These are phyloP conservation scores for Zymoseptoria passerinii DNA, from an alignment of 2,329 filamentous ascomycete genomes.

Conservation along the genomic window DNA sequence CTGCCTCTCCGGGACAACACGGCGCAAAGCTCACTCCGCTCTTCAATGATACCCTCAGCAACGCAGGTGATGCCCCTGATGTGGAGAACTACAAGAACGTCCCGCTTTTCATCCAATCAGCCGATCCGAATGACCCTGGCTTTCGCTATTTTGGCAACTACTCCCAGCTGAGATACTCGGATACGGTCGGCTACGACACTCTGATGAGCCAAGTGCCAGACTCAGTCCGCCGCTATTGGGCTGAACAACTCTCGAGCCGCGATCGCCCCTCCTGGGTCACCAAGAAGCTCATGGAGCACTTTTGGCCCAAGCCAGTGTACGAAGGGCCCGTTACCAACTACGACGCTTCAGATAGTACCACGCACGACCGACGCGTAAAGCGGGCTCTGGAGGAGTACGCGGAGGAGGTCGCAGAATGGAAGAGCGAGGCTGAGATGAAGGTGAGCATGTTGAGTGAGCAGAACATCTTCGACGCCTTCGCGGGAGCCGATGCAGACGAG, in stretches of 20 bases:
- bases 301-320: slow-evolving; percentile 37
- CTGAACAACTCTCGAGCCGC: slow-evolving; percentile 29
- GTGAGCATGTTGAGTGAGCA: slow-evolving; percentile 31
- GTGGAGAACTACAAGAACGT: slow-evolving; percentile 29
- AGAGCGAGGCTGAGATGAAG: slow-evolving; percentile 32
- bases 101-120: slow-evolving; percentile 35
- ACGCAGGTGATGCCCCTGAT: slow-evolving; percentile 15
- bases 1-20: slow-evolving; percentile 33
- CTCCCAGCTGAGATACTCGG: slow-evolving; percentile 36
- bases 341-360: slow-evolving; percentile 8
- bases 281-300: slow-evolving; percentile 32
- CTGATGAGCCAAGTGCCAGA: slow-evolving; percentile 32
- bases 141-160: slow-evolving; percentile 42
- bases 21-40: slow-evolving; percentile 41
- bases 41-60: slow-evolving; percentile 33
- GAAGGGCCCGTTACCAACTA: slow-evolving; percentile 27
- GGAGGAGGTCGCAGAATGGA: slow-evolving; percentile 32
- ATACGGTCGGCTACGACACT: slow-evolving; percentile 38
- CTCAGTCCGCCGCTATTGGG: slow-evolving; percentile 31
- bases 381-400: slow-evolving; percentile 30
- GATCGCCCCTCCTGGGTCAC: slow-evolving; percentile 38
- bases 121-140: slow-evolving; percentile 1
- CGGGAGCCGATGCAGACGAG: slow-evolving; percentile 33
- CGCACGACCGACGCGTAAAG: slow-evolving; percentile 22
- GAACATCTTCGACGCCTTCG: slow-evolving; percentile 34